phyloP scores from a whole-genome alignment of 225 moss, liverwort and hornwort genomes.

The Pleurozium schreberi region DNA sequence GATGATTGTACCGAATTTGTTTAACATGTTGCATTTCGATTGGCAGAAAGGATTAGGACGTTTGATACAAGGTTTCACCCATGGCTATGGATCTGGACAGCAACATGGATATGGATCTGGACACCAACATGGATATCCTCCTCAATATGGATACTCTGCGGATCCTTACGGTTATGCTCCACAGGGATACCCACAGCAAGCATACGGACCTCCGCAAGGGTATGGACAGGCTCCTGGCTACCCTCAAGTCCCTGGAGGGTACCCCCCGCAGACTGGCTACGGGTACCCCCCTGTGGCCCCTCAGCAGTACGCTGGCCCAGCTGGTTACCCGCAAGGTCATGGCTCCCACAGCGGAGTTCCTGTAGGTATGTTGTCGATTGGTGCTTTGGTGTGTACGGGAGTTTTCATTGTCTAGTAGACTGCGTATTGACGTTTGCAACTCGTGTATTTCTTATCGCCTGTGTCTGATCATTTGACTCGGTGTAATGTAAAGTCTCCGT shows the following conservation, averaged over 20 bases:
- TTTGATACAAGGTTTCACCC: neutral
- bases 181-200: slow-evolving; percentile 8
- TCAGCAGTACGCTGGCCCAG: neutral
- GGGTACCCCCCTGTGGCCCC: neutral
- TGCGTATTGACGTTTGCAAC: neutral
- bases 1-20: neutral
- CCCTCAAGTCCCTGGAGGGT: slow-evolving; percentile 9
- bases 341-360: neutral
- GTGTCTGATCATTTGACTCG: neutral
- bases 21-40: neutral
- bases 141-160: neutral
- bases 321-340: slow-evolving; percentile 6
- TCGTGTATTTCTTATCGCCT: neutral
- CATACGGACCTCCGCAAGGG: neutral
- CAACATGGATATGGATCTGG: slow-evolving; percentile 9
- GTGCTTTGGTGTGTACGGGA: neutral
- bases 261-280: slow-evolving; percentile 1
- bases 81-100: slow-evolving; percentile 3
- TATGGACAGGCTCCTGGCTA: slow-evolving; percentile 9
- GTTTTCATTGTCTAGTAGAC: neutral
- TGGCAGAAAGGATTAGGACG: slow-evolving; percentile 9
- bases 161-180: neutral
- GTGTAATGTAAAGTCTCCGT: neutral
- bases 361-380: slow-evolving; percentile 2
- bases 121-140: slow-evolving; percentile 7